These are phyloP conservation scores for Yamadazyma dushanensis DNA, from an alignment of 1,139 yeast species.

Conservation along the genomic window DNA sequence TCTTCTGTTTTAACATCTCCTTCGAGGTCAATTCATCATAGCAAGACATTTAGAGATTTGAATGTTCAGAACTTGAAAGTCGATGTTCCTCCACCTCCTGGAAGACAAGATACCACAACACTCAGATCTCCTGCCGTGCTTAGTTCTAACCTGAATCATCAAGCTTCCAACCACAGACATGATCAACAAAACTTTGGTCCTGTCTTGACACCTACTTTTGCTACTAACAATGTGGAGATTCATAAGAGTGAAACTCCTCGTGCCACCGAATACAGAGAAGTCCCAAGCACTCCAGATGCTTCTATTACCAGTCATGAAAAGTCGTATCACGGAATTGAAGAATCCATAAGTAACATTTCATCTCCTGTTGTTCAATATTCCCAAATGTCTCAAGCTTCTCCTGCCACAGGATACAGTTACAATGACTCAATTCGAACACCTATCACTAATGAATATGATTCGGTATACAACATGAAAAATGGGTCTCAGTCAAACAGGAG, in stretches of 20 bases:
- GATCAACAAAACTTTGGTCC: too few species aligned
- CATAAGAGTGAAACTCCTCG: constrained; percentile 4
- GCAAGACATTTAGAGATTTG: constrained; percentile 16
- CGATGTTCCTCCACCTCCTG: constrained; percentile 9
- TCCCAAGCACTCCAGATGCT: constrained; percentile 23
- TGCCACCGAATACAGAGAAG: constrained; percentile 4
- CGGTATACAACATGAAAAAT: constrained; percentile 10
- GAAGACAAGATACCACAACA: not conserved
- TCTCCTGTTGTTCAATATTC: constrained; percentile 15
- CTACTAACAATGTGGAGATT: too few species aligned
- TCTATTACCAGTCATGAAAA: constrained; percentile 9
- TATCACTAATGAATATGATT: constrained; percentile 10
- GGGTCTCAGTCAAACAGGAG: constrained; percentile 6
- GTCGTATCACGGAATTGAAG: constrained; percentile 9
- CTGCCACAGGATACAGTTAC: constrained; percentile 13
- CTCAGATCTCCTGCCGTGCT: constrained; percentile 20
- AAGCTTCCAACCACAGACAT: not conserved
- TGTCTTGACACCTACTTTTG: too few species aligned
- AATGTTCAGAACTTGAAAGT: constrained; percentile 14
- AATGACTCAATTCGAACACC: constrained; percentile 12
- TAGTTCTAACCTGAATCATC: constrained; percentile 2
- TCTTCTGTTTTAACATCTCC: constrained; percentile 10
- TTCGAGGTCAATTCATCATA: constrained; percentile 10
- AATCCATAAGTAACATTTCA: constrained; percentile 13
- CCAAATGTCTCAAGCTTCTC: constrained; percentile 11